phyloP scores from a whole-genome alignment of 73 alveolate species.

The Halteria grandinella region DNA sequence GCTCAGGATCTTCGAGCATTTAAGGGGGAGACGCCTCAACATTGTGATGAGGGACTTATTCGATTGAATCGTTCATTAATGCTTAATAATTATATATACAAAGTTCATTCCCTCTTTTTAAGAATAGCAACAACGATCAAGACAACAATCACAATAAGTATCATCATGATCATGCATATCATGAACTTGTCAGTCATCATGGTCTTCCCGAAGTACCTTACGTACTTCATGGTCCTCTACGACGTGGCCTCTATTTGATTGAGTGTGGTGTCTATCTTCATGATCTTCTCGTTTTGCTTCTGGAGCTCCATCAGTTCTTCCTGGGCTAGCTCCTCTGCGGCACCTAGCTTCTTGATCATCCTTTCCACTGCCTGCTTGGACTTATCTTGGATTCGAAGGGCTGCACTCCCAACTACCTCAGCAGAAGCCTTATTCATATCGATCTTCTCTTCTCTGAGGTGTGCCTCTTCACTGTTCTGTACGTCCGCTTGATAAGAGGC shows the following conservation, averaged over 20 bases:
- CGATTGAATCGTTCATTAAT: no score
- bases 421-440: constrained; percentile 14
- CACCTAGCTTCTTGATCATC: constrained; percentile 3
- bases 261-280: constrained; percentile 22
- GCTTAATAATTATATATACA: no score
- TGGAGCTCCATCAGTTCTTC: neutral
- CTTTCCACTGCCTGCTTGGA: constrained; percentile 32
- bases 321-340: constrained; percentile 24
- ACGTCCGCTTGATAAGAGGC: no score
- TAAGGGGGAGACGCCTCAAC: no score
- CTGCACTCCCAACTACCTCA: constrained; percentile 8
- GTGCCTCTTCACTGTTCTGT: no score
- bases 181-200: constrained; percentile 44
- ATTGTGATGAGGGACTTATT: no score
- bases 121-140: no score
- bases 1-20: no score
- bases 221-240: constrained; percentile 27
- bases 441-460: neutral
- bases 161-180: constrained; percentile 29
- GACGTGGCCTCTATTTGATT: constrained; percentile 25
- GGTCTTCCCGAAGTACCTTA: constrained; percentile 32
- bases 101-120: no score
- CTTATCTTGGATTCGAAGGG: constrained; percentile 2
- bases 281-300: constrained; percentile 34
- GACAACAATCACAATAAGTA: constrained; percentile 3